A percentile compares a stretch with the other conserved stretches of the same genome.
Conservation (phyloP, 331 rosid genomes). For the Malus hybrid region DNA sequence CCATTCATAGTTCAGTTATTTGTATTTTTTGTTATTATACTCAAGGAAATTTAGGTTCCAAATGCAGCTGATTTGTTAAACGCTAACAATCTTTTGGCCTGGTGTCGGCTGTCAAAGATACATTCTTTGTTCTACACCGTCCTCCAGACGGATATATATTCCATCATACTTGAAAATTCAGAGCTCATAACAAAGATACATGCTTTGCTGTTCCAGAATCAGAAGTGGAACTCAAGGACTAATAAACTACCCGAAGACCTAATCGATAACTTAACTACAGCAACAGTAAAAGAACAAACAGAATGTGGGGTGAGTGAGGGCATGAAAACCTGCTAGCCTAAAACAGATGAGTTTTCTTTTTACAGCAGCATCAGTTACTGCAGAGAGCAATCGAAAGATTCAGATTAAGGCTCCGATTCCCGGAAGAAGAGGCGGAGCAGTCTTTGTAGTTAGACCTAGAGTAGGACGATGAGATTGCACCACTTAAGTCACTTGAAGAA, state of each 20-base stretch:
- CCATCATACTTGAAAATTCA: background rate
- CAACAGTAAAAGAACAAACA: background rate
- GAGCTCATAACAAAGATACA: background rate
- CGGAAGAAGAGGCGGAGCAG: slow-evolving; percentile 31
- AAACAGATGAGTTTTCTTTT: background rate
- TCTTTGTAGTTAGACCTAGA: slow-evolving; percentile 33
- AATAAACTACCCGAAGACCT: background rate
- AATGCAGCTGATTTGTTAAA: background rate
- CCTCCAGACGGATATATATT: background rate
- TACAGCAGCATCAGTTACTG: slow-evolving; percentile 34
- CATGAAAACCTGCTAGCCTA: background rate
- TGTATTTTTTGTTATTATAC: no score
- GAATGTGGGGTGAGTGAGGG: background rate
- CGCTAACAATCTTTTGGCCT: background rate
- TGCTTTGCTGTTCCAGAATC: background rate
- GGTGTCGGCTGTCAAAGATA: background rate
- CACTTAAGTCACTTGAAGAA: slow-evolving; percentile 43
- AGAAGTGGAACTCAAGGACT: background rate
- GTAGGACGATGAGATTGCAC: slow-evolving; percentile 35
- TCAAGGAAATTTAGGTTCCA: background rate
- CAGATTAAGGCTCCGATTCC: slow-evolving; percentile 39
- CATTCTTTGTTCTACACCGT: background rate
- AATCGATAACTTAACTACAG: background rate
- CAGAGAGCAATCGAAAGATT: slow-evolving; percentile 67
- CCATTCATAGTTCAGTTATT: no score